Percentiles rank a stretch among this genome's conserved stretches.
phyloP scores from a whole-genome alignment of 2,329 filamentous ascomycete genomes.

The Fusarium pininemorale region DNA sequence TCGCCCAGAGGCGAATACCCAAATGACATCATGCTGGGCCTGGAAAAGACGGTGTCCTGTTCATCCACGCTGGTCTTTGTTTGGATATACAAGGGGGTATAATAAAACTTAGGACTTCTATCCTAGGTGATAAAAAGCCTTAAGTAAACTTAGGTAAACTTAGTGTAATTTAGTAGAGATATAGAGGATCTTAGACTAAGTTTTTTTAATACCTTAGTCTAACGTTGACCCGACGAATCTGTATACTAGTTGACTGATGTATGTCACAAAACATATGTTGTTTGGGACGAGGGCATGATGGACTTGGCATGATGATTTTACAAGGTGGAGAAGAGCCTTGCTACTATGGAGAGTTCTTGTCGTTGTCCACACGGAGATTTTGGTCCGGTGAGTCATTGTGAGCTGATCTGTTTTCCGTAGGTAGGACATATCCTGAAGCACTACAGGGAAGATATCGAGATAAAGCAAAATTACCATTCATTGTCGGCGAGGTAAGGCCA shows the following conservation, averaged over 20 bases:
- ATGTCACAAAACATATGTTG: neutral
- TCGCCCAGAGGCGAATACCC: neutral
- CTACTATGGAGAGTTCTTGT: neutral
- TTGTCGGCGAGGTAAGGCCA: neutral
- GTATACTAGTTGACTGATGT: neutral
- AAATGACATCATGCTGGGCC: neutral
- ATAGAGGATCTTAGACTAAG: too few species aligned
- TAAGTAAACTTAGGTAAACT: too few species aligned
- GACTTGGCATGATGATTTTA: neutral
- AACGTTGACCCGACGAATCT: neutral
- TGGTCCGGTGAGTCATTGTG: slow-evolving; percentile 4
- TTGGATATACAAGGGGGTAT: neutral
- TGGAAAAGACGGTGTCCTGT: neutral
- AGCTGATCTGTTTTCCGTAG: neutral
- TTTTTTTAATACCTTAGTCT: too few species aligned
- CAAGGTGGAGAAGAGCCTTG: neutral
- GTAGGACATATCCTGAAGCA: neutral
- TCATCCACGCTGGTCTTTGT: neutral
- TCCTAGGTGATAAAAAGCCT: too few species aligned
- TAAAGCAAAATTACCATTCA: neutral
- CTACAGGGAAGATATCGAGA: neutral
- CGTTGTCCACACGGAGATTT: neutral
- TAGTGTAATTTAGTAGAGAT: too few species aligned
- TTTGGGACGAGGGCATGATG: neutral
- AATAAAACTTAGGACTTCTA: too few species aligned